A percentile compares a stretch with the other conserved stretches of the same genome.
Conservation (phyloP, 1,284 basidiomycete species). For the Bjerkandera adusta region DNA sequence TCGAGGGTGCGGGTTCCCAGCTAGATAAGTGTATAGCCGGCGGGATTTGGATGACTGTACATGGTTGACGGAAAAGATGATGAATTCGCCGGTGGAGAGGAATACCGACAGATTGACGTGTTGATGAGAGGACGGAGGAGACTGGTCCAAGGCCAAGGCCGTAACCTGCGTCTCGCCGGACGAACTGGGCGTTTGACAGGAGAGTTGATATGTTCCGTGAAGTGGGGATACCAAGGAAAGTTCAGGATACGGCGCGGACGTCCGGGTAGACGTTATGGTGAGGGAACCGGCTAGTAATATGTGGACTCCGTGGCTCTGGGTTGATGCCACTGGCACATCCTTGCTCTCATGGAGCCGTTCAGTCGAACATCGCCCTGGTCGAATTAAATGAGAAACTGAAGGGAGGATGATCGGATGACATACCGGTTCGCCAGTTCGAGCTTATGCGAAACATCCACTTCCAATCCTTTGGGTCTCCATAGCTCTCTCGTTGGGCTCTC, state of each 20-base stretch:
- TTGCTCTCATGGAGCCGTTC: constrained; percentile 36
- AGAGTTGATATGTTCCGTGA: constrained; percentile 28
- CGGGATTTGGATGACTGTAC: constrained; percentile 38
- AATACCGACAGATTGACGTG: constrained; percentile 53
- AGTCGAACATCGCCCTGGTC: constrained; percentile 55
- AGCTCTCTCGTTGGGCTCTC: constrained; percentile 33
- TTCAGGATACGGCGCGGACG: constrained; percentile 22
- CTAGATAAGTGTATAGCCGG: constrained; percentile 47
- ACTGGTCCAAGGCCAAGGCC: constrained; percentile 67
- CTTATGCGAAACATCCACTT: constrained; percentile 84
- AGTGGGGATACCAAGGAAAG: constrained; percentile 27
- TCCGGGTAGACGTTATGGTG: constrained; percentile 37
- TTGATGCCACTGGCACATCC: background rate
- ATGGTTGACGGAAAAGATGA: constrained; percentile 51
- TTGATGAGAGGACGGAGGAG: constrained; percentile 42
- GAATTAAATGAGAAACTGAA: constrained; percentile 1
- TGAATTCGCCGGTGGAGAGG: constrained; percentile 67
- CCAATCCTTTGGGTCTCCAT: constrained; percentile 59
- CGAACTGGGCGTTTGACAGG: constrained; percentile 24
- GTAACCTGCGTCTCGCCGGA: constrained; percentile 43
- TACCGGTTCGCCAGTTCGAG: constrained; percentile 76
- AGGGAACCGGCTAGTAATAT: constrained; percentile 41
- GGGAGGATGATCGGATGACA: constrained; percentile 18
- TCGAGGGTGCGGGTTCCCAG: constrained; percentile 37
- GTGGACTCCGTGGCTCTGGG: background rate